Conservation (phyloP, 2,329 filamentous ascomycete genomes). For the Pestalotiopsis sp. region DNA sequence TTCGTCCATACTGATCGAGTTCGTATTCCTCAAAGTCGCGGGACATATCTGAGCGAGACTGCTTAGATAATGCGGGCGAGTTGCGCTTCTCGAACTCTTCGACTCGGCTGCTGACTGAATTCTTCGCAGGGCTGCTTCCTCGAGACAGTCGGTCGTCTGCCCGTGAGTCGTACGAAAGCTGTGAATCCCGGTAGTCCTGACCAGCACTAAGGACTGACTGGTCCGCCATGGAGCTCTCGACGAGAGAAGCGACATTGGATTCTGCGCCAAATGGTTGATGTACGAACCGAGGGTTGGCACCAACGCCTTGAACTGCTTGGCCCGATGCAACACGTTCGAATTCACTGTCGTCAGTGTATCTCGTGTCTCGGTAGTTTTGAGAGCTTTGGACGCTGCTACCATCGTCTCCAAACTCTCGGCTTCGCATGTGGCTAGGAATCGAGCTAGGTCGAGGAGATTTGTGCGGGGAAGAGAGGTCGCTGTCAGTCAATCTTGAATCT, state of each 20-base stretch:
- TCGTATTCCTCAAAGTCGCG: constrained; percentile 59
- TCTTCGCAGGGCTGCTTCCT: constrained; percentile 31
- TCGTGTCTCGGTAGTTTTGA: constrained; percentile 54
- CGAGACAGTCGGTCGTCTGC: constrained; percentile 6
- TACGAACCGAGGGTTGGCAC: constrained; percentile 76
- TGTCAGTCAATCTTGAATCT: constrained; percentile 57
- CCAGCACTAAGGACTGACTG: constrained; percentile 68
- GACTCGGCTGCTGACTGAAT: constrained; percentile 37
- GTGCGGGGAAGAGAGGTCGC: constrained; percentile 62
- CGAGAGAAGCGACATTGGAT: constrained; percentile 85
- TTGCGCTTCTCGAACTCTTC: constrained; percentile 31
- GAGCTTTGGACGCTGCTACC: constrained; percentile 57
- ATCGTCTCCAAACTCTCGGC: constrained; percentile 61
- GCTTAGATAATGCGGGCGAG: constrained; percentile 20
- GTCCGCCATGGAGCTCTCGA: constrained; percentile 72
- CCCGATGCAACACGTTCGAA: constrained; percentile 63
- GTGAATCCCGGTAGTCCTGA: constrained; percentile 46
- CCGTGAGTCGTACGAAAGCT: constrained; percentile 24
- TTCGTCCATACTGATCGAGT: constrained; percentile 59
- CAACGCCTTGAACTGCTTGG: constrained; percentile 71
- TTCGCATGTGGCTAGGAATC: constrained; percentile 51
- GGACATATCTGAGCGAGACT: constrained; percentile 33
- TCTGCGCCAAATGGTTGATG: constrained; percentile 76
- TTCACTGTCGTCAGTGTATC: constrained; percentile 56
- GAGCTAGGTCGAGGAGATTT: constrained; percentile 61